Conservation (phyloP, 2,329 filamentous ascomycete genomes). For the Apiospora rasikravindrae region DNA sequence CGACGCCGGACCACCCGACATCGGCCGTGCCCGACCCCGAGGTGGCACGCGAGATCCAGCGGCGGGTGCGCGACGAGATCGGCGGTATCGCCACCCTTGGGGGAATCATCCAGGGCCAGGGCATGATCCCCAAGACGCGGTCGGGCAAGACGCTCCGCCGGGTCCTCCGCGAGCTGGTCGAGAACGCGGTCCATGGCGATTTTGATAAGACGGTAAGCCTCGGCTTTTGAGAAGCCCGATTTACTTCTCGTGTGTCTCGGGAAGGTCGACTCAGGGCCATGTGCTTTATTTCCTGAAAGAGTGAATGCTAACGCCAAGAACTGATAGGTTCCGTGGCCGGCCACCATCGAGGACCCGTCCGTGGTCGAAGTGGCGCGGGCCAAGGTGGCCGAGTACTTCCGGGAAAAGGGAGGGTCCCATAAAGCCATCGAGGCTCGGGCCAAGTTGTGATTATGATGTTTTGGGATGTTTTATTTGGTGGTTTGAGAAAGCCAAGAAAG, state of each 20-base stretch:
- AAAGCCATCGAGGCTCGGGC: slow-evolving; percentile 52
- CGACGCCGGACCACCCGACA: slow-evolving; percentile 51
- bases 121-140: slow-evolving; percentile 89
- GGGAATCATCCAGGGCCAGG: slow-evolving; percentile 82
- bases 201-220: slow-evolving; percentile 65
- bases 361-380: slow-evolving; percentile 76
- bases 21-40: slow-evolving; percentile 54
- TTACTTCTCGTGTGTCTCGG: not conserved
- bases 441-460: slow-evolving; percentile 48
- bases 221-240: not conserved
- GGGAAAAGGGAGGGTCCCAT: slow-evolving; percentile 49
- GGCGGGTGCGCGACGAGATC: slow-evolving; percentile 77
- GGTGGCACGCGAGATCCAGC: slow-evolving; percentile 68
- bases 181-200: slow-evolving; percentile 78
- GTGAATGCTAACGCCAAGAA: not conserved
- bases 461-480: not conserved
- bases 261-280: not conserved
- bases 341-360: slow-evolving; percentile 81
- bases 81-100: slow-evolving; percentile 86
- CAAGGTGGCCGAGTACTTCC: slow-evolving; percentile 79
- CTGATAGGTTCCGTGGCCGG: slow-evolving; percentile 67
- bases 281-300: not conserved
- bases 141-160: slow-evolving; percentile 90
- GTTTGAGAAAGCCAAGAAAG: not conserved
- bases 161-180: slow-evolving; percentile 81